phyloP scores from a whole-genome alignment of 139 green algal species.

The Chloropicon primus region DNA sequence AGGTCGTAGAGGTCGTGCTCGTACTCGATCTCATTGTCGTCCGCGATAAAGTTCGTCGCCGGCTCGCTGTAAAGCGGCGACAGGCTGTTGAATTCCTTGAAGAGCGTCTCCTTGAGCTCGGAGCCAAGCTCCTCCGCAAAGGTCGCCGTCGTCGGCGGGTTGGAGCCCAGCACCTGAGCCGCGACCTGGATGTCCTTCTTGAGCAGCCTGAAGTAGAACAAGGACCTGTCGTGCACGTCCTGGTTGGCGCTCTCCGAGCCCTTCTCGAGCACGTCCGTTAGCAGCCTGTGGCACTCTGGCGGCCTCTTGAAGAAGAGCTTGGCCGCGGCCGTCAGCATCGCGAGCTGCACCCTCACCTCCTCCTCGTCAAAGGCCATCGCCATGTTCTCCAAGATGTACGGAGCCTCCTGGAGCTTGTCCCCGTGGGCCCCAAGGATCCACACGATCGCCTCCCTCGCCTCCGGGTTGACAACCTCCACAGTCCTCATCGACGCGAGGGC shows the following conservation, averaged over 20 bases:
- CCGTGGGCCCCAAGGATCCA: slow-evolving; percentile 88
- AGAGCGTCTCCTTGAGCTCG: slow-evolving; percentile 62
- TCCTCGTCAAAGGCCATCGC: slow-evolving; percentile 38
- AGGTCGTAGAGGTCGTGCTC: neutral
- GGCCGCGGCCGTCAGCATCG: slow-evolving; percentile 56
- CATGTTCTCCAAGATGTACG: slow-evolving; percentile 77
- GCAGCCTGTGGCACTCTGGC: slow-evolving; percentile 45
- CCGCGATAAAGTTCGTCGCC: slow-evolving; percentile 30
- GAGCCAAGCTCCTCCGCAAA: slow-evolving; percentile 43
- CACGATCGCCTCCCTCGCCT: slow-evolving; percentile 63
- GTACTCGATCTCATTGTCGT: neutral
- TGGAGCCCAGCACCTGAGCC: slow-evolving; percentile 31
- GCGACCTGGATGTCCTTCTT: slow-evolving; percentile 16
- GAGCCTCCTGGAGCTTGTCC: slow-evolving; percentile 54
- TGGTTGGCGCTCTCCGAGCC: slow-evolving; percentile 24
- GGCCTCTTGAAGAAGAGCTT: slow-evolving; percentile 87
- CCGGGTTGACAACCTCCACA: slow-evolving; percentile 39
- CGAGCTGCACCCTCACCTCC: slow-evolving; percentile 39
- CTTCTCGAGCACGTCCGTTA: slow-evolving; percentile 13
- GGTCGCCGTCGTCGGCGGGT: slow-evolving; percentile 5
- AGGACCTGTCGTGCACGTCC: slow-evolving; percentile 75
- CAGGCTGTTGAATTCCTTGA: slow-evolving; percentile 87
- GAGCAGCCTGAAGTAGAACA: slow-evolving; percentile 69
- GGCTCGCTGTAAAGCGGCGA: slow-evolving; percentile 62
- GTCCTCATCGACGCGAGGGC: slow-evolving; percentile 5